A percentile compares a stretch with the other conserved stretches of the same genome.
phyloP scores from a whole-genome alignment of 78 protist genomes.

The Dictyostelium intermedium region DNA sequence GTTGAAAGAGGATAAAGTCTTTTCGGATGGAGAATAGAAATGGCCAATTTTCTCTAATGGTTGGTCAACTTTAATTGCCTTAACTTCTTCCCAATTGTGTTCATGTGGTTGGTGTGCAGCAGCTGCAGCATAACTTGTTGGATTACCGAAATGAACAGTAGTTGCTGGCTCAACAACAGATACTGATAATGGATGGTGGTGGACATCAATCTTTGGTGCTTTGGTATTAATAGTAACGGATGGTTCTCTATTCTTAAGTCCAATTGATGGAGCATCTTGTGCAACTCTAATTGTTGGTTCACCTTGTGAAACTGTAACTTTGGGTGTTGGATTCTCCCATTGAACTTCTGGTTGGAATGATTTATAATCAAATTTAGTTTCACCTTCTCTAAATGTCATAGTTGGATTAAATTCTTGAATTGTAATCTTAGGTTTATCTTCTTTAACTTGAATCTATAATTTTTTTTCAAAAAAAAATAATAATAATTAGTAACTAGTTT shows the following conservation, averaged over 20 bases:
- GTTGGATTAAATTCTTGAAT: constrained; percentile 34
- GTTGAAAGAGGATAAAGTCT: neutral
- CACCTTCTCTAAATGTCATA: neutral
- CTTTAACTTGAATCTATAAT: constrained; percentile 61
- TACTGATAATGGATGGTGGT: constrained; percentile 65
- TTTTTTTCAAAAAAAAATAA: neutral
- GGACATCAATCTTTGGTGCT: constrained; percentile 76
- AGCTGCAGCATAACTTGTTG: neutral
- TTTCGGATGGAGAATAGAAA: neutral
- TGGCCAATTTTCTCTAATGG: neutral
- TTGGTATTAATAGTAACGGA: constrained; percentile 27
- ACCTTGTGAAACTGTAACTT: constrained; percentile 17
- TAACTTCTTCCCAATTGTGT: constrained; percentile 16
- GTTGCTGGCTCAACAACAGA: constrained; percentile 70
- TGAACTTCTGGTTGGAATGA: constrained; percentile 36
- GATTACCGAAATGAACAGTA: constrained; percentile 52
- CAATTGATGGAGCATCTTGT: constrained; percentile 19
- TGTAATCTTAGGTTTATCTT: constrained; percentile 42
- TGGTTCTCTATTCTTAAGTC: constrained; percentile 38
- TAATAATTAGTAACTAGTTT: neutral
- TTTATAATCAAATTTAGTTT: constrained; percentile 5
- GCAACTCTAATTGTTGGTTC: constrained; percentile 24
- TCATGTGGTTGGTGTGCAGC: neutral
- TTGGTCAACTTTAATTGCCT: neutral
- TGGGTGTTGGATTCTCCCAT: constrained; percentile 31